phyloP scores from a whole-genome alignment of 2,329 filamentous ascomycete genomes.

The Ophiostoma triangulosporum region DNA sequence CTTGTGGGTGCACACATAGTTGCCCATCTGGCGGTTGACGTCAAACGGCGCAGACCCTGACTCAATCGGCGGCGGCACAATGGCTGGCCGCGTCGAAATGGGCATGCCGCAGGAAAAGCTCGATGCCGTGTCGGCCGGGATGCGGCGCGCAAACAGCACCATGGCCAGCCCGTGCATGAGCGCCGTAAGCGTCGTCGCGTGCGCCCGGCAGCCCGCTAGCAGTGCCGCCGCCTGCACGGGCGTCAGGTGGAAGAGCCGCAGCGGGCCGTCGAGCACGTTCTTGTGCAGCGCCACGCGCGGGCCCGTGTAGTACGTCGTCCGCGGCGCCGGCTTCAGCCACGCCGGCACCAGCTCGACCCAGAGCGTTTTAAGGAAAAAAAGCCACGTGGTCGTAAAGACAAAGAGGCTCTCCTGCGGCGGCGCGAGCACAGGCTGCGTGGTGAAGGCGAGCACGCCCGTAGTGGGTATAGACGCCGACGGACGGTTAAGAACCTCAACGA shows the following conservation, averaged over 20 bases:
- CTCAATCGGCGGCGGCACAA: constrained; percentile 10
- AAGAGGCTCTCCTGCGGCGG: constrained; percentile 29
- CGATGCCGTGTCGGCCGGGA: constrained; percentile 21
- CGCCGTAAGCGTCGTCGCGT: constrained; percentile 32
- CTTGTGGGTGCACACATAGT: constrained; percentile 25
- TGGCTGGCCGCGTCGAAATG: constrained; percentile 30
- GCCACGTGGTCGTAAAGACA: constrained; percentile 25
- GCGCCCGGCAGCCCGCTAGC: constrained; percentile 26
- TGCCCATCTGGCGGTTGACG: constrained; percentile 23
- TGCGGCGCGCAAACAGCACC: constrained; percentile 25
- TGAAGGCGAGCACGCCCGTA: constrained; percentile 19
- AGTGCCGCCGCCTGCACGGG: constrained; percentile 19
- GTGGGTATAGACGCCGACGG: not conserved
- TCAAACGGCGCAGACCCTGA: constrained; percentile 19
- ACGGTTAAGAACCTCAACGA: constrained; percentile 29
- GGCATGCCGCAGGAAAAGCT: constrained; percentile 28
- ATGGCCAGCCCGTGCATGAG: constrained; percentile 34
- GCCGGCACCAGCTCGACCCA: constrained; percentile 28
- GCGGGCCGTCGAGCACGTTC: constrained; percentile 23
- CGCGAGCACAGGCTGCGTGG: constrained; percentile 21
- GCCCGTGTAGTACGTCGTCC: constrained; percentile 26
- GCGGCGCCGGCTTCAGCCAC: constrained; percentile 19
- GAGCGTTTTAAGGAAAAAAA: constrained; percentile 27
- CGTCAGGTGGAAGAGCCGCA: constrained; percentile 25
- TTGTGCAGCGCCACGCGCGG: constrained; percentile 23